phyloP scores from a whole-genome alignment of 139 green algal genomes.

The Chlorella ohadii region DNA sequence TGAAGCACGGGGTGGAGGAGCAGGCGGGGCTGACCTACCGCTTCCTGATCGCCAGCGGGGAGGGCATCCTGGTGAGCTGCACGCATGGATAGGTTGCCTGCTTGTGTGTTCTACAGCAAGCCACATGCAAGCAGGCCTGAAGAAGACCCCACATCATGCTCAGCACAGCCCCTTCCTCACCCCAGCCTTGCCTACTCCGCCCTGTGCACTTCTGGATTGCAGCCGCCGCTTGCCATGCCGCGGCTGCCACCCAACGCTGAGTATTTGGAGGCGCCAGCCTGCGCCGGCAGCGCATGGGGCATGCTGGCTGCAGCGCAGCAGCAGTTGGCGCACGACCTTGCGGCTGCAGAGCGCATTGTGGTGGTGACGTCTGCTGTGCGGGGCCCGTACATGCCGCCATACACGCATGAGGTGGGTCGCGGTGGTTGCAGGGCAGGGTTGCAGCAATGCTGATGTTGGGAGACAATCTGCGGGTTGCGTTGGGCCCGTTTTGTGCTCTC shows the following conservation, averaged over 20 bases:
- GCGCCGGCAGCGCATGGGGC: constrained; percentile 35
- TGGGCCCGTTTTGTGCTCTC: too few species aligned
- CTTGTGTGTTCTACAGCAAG: too few species aligned
- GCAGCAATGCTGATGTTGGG: not conserved
- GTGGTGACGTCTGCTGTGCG: constrained; percentile 48
- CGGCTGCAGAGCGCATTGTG: constrained; percentile 46
- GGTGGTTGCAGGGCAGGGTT: too few species aligned
- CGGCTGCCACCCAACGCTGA: constrained; percentile 45
- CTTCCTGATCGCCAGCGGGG: constrained; percentile 36
- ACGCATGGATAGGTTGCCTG: too few species aligned
- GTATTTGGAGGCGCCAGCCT: constrained; percentile 31
- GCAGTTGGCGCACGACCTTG: not conserved
- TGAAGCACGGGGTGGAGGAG: constrained; percentile 37
- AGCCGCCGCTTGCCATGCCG: constrained; percentile 3
- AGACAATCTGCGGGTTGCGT: too few species aligned
- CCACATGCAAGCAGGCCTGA: too few species aligned
- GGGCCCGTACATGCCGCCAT: constrained; percentile 61
- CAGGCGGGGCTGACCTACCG: constrained; percentile 29
- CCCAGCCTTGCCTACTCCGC: not conserved
- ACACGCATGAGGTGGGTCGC: constrained; percentile 28
- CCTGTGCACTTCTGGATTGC: not conserved
- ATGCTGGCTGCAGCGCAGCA: constrained; percentile 22
- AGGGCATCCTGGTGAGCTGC: constrained; percentile 17
- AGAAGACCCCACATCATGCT: too few species aligned
- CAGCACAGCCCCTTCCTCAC: not conserved